phyloP scores from a whole-genome alignment of 768 basidiomycete species.

The Hericium coralloides region DNA sequence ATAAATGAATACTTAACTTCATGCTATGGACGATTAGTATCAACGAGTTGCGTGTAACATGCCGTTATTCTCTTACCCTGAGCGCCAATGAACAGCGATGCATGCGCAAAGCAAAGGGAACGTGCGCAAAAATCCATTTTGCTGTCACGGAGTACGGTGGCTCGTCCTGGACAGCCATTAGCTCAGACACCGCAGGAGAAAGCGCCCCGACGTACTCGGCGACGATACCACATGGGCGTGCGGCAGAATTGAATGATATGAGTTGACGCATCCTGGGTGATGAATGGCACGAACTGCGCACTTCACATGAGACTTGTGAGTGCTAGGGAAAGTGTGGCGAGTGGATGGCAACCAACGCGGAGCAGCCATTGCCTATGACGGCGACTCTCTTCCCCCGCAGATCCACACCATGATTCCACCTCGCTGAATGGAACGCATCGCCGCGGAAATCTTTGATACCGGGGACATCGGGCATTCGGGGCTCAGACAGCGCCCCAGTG shows the following conservation, averaged over 20 bases:
- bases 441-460: constrained; percentile 3
- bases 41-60: no score
- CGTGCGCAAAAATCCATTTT: constrained; percentile 16
- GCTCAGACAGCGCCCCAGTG: background rate
- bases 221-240: constrained; percentile 20
- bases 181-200: background rate
- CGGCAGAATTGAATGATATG: constrained; percentile 21
- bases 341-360: constrained; percentile 10
- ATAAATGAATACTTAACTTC: no score
- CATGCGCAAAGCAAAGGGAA: constrained; percentile 8
- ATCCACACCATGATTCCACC: constrained; percentile 19
- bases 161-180: constrained; percentile 1
- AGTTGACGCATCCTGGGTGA: constrained; percentile 15
- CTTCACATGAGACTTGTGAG: constrained; percentile 1
- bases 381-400: constrained; percentile 22
- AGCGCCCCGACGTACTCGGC: background rate
- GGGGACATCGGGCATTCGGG: background rate
- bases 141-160: constrained; percentile 3
- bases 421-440: constrained; percentile 19
- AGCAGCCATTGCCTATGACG: constrained; percentile 24
- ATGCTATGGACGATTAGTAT: no score
- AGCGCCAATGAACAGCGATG: constrained; percentile 8
- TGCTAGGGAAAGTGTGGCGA: no score
- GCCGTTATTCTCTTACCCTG: constrained; percentile 2
- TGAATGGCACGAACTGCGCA: constrained; percentile 21